These are phyloP conservation scores for Clonostachys rhizophaga DNA, from an alignment of 2,329 filamentous ascomycete species.

Conservation along the genomic window DNA sequence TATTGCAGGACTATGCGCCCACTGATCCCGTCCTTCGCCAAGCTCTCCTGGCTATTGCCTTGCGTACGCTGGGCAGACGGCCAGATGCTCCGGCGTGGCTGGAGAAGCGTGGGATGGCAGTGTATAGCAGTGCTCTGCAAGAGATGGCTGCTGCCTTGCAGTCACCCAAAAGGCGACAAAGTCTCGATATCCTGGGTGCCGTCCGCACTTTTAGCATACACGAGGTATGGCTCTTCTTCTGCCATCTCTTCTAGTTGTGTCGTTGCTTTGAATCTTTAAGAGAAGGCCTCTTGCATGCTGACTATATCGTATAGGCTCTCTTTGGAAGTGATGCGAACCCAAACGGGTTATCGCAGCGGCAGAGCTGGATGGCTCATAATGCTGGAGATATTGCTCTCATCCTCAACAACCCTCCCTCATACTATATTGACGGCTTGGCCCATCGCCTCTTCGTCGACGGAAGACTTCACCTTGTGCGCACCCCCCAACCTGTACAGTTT, in stretches of 20 bases:
- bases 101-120: background rate
- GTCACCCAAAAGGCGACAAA: background rate
- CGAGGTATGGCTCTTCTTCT: background rate
- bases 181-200: background rate
- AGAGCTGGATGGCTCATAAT: background rate
- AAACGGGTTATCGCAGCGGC: background rate
- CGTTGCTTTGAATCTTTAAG: no score
- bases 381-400: slow-evolving; percentile 1
- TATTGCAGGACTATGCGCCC: background rate
- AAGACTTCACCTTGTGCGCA: background rate
- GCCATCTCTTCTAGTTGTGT: no score
- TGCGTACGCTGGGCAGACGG: background rate
- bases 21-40: background rate
- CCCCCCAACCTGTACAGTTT: background rate
- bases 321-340: background rate
- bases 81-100: background rate
- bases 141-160: background rate
- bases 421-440: background rate
- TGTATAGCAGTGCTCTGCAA: slow-evolving; percentile 2
- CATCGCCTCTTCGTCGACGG: slow-evolving; percentile 1
- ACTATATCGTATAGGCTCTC: background rate
- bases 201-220: slow-evolving; percentile 1
- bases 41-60: background rate
- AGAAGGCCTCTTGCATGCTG: no score
- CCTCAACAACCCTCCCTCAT: background rate